Evolutionary conservation across 371 early-diverging fungal genomes (phyloP), one percentile per base, ranked within the genome.

Genomic region (Conidiobolus incongruus): DNA sequence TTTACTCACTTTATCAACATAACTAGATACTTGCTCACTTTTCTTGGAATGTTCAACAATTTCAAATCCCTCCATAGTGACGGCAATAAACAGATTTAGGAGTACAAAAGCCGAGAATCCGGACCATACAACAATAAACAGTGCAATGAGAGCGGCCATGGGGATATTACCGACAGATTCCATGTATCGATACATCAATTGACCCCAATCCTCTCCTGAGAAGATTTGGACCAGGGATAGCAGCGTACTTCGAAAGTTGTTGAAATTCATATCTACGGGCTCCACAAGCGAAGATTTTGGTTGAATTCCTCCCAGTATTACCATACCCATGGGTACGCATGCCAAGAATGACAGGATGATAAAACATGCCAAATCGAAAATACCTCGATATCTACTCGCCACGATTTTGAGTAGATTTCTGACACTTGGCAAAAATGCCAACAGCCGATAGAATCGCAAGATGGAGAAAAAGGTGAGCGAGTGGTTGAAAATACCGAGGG

Each of bases 181-280:
- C 63, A 74, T 67, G 2, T 58, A 59, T 38, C 55, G 55, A 39
- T 69, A 70, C 8, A 77, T 45, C 8, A 72, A 60, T 11, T 63
- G 64, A 0, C 73, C 68, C 77, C 77, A 77, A 51, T 74, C 64
- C 44, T 73, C 73, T 26, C 73, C 75, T 16, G 75, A 72, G 49
- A 77, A 72, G 7, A 77, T 40, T 68, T 69, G 47, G 19, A 28
- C 42, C 22, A 38, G 29, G 3, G 44, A 19, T 34, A 43, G 19
- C 16, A 43, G 12, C 3, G 34, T 13, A 15, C 26, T 11, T 13
- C 20, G 34, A 15, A 43, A 30, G n/a, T 17, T 32, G 15, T 34
- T 19, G 15, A 43, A 43, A n/a, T n/a, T n/a, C n/a, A n/a, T n/a
- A n/a, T n/a, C n/a, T n/a, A n/a, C n/a, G n/a, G n/a, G n/a, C n/a